Evolutionary conservation across 1,139 yeast genomes (phyloP), one percentile per base, ranked within the genome.

Genomic region (Candida sp.): DNA sequence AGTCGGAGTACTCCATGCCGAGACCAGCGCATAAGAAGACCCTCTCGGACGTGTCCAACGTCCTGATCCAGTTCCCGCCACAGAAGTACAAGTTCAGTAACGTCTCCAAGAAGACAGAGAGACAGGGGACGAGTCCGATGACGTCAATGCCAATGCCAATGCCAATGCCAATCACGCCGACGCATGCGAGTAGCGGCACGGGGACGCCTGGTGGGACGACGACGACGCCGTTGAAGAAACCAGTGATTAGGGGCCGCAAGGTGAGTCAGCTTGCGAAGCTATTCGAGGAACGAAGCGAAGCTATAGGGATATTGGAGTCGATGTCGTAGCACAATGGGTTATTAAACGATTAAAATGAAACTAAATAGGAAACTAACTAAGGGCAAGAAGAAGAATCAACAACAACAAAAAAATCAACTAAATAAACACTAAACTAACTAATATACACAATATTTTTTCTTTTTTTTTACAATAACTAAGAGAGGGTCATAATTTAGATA

Each of bases 221-320:
- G 38, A 11, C 7, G 9, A 35, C 34, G 23, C 28, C 39, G 17
- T 26, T 39, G 33, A 77, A 72, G 50, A 74, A 75, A 47, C 82
- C 85, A 1, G 84, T 79, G 5, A 76, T 82, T 9, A 63, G 83
- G 37, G 84, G 83, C 5, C 68, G 81, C 42, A 83, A 80, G 63
- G 88, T 83, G 2, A 77, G 83, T 23, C 81, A 80, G 60, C 70
- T 83, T 53, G 84, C 87, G 6, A 77, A 73, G 50, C 63, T 83
- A 48, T 83, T 78, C 57, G 88, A 83, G 59, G 86, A 83, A 60
- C 69, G 87, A 57, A 65, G 80, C 17, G 77, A 78, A 58, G 86
- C 85, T 3, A 65, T 82, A 48, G 80, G 80, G 55, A 70, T 81
- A 31, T 68, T 83, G 54, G 70, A 72, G 49, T 66, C 68, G 40